These are phyloP conservation scores for Fusarium domesticum DNA, from an alignment of 2,329 filamentous ascomycete genomes.

Conservation along the genomic window DNA sequence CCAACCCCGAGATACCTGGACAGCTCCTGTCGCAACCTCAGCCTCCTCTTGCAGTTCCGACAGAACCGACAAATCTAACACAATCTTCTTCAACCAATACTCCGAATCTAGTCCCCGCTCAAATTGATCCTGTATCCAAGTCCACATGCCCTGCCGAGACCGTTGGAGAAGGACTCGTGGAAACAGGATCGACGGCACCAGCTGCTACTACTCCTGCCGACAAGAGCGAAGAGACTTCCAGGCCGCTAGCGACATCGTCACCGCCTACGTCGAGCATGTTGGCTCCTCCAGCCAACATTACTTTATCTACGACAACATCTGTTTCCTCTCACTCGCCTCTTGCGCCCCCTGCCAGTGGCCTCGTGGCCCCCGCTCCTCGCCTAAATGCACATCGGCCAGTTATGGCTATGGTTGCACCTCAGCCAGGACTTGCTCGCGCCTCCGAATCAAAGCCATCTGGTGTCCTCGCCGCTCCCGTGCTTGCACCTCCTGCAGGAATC, in stretches of 20 bases:
- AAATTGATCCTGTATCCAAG: neutral
- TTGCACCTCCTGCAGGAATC: slow-evolving; percentile 37
- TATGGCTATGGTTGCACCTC: slow-evolving; percentile 18
- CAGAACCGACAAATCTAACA: slow-evolving; percentile 3
- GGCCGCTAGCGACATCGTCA: slow-evolving; percentile 22
- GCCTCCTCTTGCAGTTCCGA: no score
- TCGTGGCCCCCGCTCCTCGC: slow-evolving; percentile 19
- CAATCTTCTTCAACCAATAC: slow-evolving; percentile 3
- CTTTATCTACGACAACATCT: slow-evolving; percentile 13
- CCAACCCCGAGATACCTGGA: slow-evolving; percentile 6
- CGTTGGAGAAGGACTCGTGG: neutral
- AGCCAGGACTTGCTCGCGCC: slow-evolving; percentile 24
- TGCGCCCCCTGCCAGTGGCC: slow-evolving; percentile 16
- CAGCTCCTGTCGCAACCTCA: neutral
- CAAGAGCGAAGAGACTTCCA: neutral
- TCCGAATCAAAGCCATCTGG: slow-evolving; percentile 29
- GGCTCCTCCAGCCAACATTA: slow-evolving; percentile 16
- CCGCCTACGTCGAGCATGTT: slow-evolving; percentile 19
- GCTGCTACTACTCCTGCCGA: neutral
- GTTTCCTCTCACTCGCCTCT: slow-evolving; percentile 10
- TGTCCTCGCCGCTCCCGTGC: slow-evolving; percentile 39
- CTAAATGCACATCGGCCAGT: slow-evolving; percentile 5
- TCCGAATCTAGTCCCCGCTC: neutral
- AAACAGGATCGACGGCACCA: neutral
- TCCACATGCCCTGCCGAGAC: neutral